Evolutionary conservation across 1,139 yeast species (phyloP).

Genomic region (Lodderomyces metapsilosis): DNA sequence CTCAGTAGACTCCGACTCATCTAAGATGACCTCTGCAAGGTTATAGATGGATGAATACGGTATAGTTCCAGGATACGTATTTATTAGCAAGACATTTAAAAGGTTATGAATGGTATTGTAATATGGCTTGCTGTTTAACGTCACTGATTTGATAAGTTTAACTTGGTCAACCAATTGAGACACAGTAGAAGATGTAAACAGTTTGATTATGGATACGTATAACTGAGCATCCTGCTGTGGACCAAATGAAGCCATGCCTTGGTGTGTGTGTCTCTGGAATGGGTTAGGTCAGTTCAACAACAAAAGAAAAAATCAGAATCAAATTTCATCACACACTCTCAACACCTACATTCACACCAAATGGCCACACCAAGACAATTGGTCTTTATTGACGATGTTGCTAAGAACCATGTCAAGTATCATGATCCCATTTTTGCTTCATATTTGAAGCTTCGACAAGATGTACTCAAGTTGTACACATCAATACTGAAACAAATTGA

Average conservation of each 20-base stretch:
- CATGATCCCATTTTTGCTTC: conserved; percentile 34
- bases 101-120: conserved; percentile 14
- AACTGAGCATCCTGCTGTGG: conserved; percentile 9
- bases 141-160: conserved; percentile 2
- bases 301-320: too few species aligned
- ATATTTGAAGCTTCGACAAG: conserved; percentile 36
- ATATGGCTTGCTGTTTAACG: conserved; percentile 4
- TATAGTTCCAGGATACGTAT: conserved; percentile 16
- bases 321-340: conserved; percentile 8
- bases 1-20: conserved; percentile 6
- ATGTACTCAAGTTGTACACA: conserved; percentile 24
- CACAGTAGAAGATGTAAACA: conserved; percentile 7
- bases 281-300: too few species aligned
- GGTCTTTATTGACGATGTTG: conserved; percentile 31
- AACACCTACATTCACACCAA: neutral
- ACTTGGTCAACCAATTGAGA: conserved; percentile 1
- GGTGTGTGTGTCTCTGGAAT: too few species aligned
- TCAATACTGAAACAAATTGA: conserved; percentile 14
- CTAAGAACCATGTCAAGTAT: conserved; percentile 29
- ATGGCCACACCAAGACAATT: conserved; percentile 11
- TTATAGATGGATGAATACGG: conserved; percentile 11
- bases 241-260: conserved; percentile 2
- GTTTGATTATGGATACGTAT: conserved; percentile 13
- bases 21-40: neutral
- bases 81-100: conserved; percentile 15